Percentiles rank a stretch among this genome's conserved stretches.
These are phyloP conservation scores for Brassica incana DNA, from an alignment of 345 rosid genomes.

Conservation along the genomic window DNA sequence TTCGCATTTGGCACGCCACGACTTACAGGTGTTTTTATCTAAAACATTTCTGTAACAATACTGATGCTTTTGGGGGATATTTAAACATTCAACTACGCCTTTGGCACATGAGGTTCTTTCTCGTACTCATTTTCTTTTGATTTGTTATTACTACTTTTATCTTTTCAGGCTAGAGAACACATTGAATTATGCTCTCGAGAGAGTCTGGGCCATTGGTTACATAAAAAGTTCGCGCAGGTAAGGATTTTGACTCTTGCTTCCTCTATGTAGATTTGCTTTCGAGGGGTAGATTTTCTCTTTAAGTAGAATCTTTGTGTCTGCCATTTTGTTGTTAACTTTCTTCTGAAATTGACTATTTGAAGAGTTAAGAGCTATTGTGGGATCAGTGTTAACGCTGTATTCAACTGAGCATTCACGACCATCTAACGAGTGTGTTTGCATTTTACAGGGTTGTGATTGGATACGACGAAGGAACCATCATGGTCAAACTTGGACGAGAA, in stretches of 20 bases:
- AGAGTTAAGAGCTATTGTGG: background rate
- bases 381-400: conserved; percentile 8
- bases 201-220: conserved; percentile 93
- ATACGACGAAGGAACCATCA: conserved; percentile 40
- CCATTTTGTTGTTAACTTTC: background rate
- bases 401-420: background rate
- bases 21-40: conserved; percentile 10
- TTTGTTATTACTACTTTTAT: conserved; percentile 3
- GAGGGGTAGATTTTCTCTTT: conserved; percentile 1
- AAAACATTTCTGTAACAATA: background rate
- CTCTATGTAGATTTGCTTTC: conserved; percentile 1
- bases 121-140: conserved; percentile 1
- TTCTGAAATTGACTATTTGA: conserved; percentile 5
- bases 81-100: background rate
- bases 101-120: background rate
- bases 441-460: conserved; percentile 84
- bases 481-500: conserved; percentile 98
- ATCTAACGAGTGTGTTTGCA: conserved; percentile 20
- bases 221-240: conserved; percentile 89
- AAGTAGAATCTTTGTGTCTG: background rate
- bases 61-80: background rate
- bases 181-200: conserved; percentile 86
- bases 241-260: conserved; percentile 31
- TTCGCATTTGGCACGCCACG: conserved; percentile 76
- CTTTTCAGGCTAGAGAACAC: conserved; percentile 65